phyloP scores from a whole-genome alignment of 805 yeast genomes.

The Zygotorulaspora danielsina region DNA sequence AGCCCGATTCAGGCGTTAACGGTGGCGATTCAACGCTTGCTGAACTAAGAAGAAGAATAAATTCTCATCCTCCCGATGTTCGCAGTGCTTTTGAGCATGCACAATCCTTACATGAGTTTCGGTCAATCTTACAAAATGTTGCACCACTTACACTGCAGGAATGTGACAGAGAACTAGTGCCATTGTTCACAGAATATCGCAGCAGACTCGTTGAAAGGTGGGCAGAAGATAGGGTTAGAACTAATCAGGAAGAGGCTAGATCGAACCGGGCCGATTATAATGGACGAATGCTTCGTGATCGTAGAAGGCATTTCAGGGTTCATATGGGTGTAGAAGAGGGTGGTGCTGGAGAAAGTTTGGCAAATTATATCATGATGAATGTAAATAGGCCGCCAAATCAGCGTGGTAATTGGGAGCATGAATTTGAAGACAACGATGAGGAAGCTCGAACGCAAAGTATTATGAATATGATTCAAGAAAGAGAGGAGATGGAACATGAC shows the following conservation, averaged over 20 bases:
- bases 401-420: conserved; percentile 2
- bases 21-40: conserved; percentile 13
- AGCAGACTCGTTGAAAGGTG: conserved; percentile 18
- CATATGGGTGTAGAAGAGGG: conserved; percentile 11
- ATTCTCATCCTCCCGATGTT: conserved; percentile 20
- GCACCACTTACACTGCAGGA: conserved; percentile 25
- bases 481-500: conserved; percentile 33
- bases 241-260: conserved; percentile 6
- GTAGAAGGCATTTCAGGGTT: conserved; percentile 7
- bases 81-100: conserved; percentile 28
- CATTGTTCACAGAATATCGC: conserved; percentile 22
- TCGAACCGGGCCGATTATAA: conserved; percentile 1
- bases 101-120: conserved; percentile 23
- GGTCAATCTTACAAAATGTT: conserved; percentile 19
- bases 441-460: conserved; percentile 29
- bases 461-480: conserved; percentile 33
- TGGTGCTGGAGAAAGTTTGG: conserved; percentile 14
- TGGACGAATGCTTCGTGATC: conserved; percentile 2
- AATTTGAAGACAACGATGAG: conserved; percentile 12
- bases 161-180: conserved; percentile 20
- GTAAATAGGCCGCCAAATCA: conserved; percentile 7
- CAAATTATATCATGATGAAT: conserved; percentile 11
- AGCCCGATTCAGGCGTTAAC: conserved; percentile 1
- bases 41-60: conserved; percentile 16
- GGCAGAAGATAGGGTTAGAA: conserved; percentile 17